Conservation (phyloP, 495 filamentous ascomycete species). For the Letharia columbiana region DNA sequence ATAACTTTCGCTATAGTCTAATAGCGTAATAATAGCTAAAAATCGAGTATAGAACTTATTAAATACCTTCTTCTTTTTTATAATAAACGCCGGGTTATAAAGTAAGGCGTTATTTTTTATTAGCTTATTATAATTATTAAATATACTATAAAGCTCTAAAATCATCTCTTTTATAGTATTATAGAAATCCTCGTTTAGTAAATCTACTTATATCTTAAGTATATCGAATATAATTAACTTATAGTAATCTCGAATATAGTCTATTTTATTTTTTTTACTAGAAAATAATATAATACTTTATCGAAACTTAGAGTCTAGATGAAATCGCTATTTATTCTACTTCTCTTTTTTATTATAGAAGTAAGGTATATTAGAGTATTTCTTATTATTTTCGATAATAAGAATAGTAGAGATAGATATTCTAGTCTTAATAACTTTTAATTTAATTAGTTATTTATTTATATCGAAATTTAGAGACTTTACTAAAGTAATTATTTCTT, state of each 20-base stretch:
- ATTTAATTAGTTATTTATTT: too few relatives aligned
- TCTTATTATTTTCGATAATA: too few relatives aligned
- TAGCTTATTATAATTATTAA: neutral
- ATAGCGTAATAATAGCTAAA: neutral
- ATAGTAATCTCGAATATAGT: conserved; percentile 1
- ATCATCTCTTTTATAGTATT: neutral
- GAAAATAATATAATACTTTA: neutral
- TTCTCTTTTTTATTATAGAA: neutral
- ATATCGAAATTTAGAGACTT: too few relatives aligned
- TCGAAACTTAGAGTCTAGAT: neutral
- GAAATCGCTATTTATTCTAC: neutral
- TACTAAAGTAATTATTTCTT: too few relatives aligned
- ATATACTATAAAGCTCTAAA: too few relatives aligned
- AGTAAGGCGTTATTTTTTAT: neutral
- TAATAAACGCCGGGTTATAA: neutral
- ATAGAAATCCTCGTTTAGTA: neutral
- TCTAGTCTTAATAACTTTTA: too few relatives aligned
- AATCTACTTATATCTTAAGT: neutral
- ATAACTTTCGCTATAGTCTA: too few relatives aligned
- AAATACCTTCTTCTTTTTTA: neutral
- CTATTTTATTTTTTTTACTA: conserved; percentile 2
- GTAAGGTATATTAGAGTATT: too few relatives aligned
- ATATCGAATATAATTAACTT: neutral
- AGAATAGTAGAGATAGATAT: too few relatives aligned
- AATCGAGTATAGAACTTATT: neutral